A percentile compares a stretch with the other conserved stretches of the same genome.
phyloP scores from a whole-genome alignment of 2,329 filamentous ascomycete genomes.

The Chaetothyriales sp. region DNA sequence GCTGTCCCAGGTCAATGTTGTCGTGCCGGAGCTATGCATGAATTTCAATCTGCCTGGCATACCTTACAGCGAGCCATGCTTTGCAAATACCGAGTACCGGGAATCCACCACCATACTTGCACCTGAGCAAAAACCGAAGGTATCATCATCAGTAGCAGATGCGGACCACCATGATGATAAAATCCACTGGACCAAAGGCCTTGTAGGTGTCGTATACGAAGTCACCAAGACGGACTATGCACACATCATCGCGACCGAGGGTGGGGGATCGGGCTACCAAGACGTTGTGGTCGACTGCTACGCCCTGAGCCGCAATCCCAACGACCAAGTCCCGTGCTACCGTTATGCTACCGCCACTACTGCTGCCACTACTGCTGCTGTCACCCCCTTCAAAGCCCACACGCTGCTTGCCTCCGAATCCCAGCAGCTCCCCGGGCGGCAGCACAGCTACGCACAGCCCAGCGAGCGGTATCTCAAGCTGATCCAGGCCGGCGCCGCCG shows the following conservation, averaged over 20 bases:
- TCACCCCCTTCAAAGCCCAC: slow-evolving; percentile 61
- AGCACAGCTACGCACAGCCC: slow-evolving; percentile 55
- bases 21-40: slow-evolving; percentile 60
- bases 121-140: too few relatives aligned
- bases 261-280: slow-evolving; percentile 68
- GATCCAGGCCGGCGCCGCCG: slow-evolving; percentile 59
- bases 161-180: slow-evolving; percentile 4
- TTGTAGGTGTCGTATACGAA: slow-evolving; percentile 91
- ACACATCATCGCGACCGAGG: slow-evolving; percentile 79
- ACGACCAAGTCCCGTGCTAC: slow-evolving; percentile 45
- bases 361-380: slow-evolving; percentile 29
- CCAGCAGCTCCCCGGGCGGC: slow-evolving; percentile 42
- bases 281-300: slow-evolving; percentile 71
- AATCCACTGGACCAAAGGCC: slow-evolving; percentile 59
- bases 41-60: slow-evolving; percentile 76
- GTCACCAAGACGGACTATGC: slow-evolving; percentile 70
- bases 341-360: not conserved
- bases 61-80: slow-evolving; percentile 80
- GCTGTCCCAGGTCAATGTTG: slow-evolving; percentile 64
- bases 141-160: slow-evolving; percentile 7
- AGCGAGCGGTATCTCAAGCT: slow-evolving; percentile 72
- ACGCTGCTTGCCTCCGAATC: slow-evolving; percentile 58
- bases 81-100: slow-evolving; percentile 61
- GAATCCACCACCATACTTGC: slow-evolving; percentile 21
- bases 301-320: slow-evolving; percentile 42